These are phyloP conservation scores for Cytospora paraplurivora DNA, from an alignment of 2,329 filamentous ascomycete species.

Conservation along the genomic window DNA sequence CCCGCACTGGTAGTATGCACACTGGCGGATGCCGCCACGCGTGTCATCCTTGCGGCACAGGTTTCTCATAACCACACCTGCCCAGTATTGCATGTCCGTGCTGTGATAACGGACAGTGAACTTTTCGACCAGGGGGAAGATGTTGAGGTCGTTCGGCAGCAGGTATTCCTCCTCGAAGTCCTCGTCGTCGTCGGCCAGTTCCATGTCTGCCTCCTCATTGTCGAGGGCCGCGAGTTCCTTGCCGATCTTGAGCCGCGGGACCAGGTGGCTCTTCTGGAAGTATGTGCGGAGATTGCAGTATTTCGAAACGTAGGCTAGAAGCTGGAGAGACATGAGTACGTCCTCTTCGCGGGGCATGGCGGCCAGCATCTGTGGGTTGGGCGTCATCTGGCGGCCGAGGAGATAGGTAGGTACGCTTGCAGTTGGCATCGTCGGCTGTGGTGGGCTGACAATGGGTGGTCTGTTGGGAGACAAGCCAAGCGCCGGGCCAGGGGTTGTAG, in stretches of 20 bases:
- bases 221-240: conserved; percentile 82
- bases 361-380: conserved; percentile 74
- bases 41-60: conserved; percentile 97
- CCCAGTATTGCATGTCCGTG: conserved; percentile 99
- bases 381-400: conserved; percentile 70
- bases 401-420: conserved; percentile 78
- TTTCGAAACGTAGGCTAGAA: conserved; percentile 96
- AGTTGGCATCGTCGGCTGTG: conserved; percentile 71
- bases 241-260: conserved; percentile 88
- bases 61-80: conserved; percentile 97
- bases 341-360: conserved; percentile 97
- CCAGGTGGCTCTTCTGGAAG: conserved; percentile 92
- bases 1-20: conserved; percentile 96
- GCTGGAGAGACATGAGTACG: conserved; percentile 94
- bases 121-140: conserved; percentile 97
- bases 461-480: conserved; percentile 76
- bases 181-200: conserved; percentile 52
- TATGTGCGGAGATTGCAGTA: conserved; percentile 96
- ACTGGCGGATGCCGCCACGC: conserved; percentile 91
- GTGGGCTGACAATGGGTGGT: conserved; percentile 68
- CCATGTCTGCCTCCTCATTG: conserved; percentile 56
- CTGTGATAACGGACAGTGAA: conserved; percentile 95
- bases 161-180: conserved; percentile 85
- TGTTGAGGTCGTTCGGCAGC: conserved; percentile 93
- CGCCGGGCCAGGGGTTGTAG: conserved; percentile 64